Evolutionary conservation across 1,139 yeast genomes (phyloP).

Genomic region (Starmera stellimalicola): DNA sequence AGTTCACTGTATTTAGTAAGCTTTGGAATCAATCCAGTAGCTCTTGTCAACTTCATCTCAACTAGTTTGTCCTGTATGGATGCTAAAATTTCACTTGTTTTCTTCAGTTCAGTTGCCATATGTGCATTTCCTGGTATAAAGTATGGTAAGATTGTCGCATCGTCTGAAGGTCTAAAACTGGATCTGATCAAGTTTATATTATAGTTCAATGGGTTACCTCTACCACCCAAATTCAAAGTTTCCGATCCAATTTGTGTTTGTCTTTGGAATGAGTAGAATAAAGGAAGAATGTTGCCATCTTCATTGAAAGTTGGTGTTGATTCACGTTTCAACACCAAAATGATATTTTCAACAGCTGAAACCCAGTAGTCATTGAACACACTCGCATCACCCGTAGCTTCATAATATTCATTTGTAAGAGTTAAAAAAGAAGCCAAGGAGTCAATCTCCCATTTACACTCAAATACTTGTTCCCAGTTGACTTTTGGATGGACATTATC

Average conservation of each 20-base stretch:
- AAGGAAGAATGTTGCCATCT: constrained; percentile 43
- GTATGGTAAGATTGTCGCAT: constrained; percentile 71
- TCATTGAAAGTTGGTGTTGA: constrained; percentile 52
- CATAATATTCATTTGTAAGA: constrained; percentile 60
- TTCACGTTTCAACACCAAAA: constrained; percentile 51
- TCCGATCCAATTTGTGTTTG: constrained; percentile 72
- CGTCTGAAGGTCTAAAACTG: constrained; percentile 90
- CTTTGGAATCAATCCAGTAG: constrained; percentile 10
- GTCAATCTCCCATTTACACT: constrained; percentile 85
- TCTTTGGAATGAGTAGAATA: constrained; percentile 61
- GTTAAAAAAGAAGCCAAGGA: constrained; percentile 78
- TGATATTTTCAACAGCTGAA: constrained; percentile 43
- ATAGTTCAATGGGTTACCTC: constrained; percentile 73
- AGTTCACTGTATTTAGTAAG: constrained; percentile 25
- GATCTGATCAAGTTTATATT: constrained; percentile 69
- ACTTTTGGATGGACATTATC: constrained; percentile 66
- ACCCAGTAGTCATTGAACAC: constrained; percentile 52
- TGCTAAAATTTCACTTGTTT: constrained; percentile 15
- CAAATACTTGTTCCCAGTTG: constrained; percentile 67
- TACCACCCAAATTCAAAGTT: constrained; percentile 68
- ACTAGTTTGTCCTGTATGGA: constrained; percentile 10
- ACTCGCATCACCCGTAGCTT: constrained; percentile 38
- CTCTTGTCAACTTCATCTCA: constrained; percentile 5
- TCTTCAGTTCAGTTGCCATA: constrained; percentile 44
- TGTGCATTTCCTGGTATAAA: constrained; percentile 86